These are phyloP conservation scores for Xylaria sp. DNA, from an alignment of 2,329 filamentous ascomycete species.

Conservation along the genomic window DNA sequence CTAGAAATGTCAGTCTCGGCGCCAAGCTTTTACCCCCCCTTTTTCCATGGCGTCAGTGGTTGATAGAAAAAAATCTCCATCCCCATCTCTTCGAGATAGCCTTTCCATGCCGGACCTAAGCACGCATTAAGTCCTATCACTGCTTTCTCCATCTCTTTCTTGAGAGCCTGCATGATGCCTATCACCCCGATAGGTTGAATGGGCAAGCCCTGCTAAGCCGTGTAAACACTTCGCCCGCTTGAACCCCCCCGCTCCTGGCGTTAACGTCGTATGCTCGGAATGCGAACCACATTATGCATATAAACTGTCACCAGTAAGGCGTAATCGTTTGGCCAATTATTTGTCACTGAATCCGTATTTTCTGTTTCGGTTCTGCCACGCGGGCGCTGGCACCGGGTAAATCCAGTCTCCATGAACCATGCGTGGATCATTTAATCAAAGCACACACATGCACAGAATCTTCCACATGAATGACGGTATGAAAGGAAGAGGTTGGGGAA, in stretches of 20 bases:
- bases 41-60: not conserved
- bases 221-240: not conserved
- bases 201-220: not conserved
- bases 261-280: not conserved
- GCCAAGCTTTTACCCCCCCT: not conserved
- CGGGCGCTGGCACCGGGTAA: not conserved
- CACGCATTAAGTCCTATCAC: not conserved
- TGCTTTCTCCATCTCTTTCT: not conserved
- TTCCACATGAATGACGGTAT: not conserved
- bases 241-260: too few relatives aligned
- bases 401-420: not conserved
- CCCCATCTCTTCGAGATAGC: too few relatives aligned
- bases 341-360: not conserved
- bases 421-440: not conserved
- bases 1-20: not conserved
- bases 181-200: not conserved
- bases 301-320: not conserved
- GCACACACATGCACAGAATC: not conserved
- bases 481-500: not conserved
- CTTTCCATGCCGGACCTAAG: not conserved
- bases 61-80: not conserved
- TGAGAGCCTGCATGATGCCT: not conserved
- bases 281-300: not conserved
- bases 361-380: not conserved
- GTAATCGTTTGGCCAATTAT: not conserved